Percentiles rank a stretch among this genome's conserved stretches.
Conservation (phyloP, 495 filamentous ascomycete genomes). For the Aspergillus campestris region DNA sequence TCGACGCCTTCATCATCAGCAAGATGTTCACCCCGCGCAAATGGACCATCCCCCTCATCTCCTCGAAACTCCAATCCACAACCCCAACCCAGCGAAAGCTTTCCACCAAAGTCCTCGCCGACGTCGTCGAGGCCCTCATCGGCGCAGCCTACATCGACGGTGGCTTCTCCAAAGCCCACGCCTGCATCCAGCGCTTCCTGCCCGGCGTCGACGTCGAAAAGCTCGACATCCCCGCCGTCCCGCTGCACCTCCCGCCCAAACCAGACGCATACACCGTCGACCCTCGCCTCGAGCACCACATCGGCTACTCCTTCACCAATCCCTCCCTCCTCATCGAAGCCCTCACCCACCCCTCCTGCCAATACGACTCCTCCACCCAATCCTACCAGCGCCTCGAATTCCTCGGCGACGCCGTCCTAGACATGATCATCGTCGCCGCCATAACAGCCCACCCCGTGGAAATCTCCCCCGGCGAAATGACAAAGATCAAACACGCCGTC, state of each 20-base stretch:
- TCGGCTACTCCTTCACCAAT: slow-evolving; percentile 59
- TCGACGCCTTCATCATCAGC: slow-evolving; percentile 69
- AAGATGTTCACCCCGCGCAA: slow-evolving; percentile 57
- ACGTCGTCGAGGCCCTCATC: slow-evolving; percentile 82
- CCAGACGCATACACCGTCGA: neutral
- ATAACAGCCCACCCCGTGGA: slow-evolving; percentile 38
- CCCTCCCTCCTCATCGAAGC: slow-evolving; percentile 70
- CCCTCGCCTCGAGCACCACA: slow-evolving; percentile 9
- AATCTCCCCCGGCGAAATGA: slow-evolving; percentile 60
- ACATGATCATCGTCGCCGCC: slow-evolving; percentile 58
- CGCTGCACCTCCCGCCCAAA: neutral
- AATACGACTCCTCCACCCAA: slow-evolving; percentile 36
- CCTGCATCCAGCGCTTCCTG: slow-evolving; percentile 57
- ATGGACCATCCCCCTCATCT: slow-evolving; percentile 61
- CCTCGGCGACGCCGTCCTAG: slow-evolving; percentile 80
- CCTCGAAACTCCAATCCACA: slow-evolving; percentile 21
- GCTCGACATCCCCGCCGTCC: slow-evolving; percentile 11
- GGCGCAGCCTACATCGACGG: slow-evolving; percentile 71
- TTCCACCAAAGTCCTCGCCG: slow-evolving; percentile 76
- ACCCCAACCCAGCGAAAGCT: slow-evolving; percentile 30
- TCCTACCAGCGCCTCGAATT: slow-evolving; percentile 89
- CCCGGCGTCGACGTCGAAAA: slow-evolving; percentile 40
- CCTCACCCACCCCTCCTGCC: slow-evolving; percentile 72
- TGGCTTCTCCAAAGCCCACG: slow-evolving; percentile 49
- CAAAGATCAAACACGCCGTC: slow-evolving; percentile 61